Conservation (phyloP, 2,329 filamentous ascomycete genomes). For the Botrytis galanthina region DNA sequence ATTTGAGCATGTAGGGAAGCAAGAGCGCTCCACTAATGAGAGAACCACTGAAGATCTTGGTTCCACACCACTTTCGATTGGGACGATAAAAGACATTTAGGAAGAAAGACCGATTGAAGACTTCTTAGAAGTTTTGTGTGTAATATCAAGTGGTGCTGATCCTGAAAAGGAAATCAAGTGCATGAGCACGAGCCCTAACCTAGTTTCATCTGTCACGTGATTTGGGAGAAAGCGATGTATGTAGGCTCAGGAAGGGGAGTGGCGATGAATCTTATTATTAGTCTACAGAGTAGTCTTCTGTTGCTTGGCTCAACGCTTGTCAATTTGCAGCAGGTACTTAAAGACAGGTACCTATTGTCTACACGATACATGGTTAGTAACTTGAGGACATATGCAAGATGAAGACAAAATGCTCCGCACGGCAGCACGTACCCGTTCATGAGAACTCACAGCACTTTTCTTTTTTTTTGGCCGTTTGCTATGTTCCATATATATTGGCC, state of each 20-base stretch:
- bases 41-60: neutral
- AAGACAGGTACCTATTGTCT: neutral
- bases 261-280: neutral
- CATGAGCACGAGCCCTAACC: neutral
- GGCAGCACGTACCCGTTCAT: neutral
- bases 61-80: neutral
- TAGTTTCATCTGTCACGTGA: neutral
- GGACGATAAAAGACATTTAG: too few species aligned
- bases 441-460: neutral
- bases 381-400: neutral
- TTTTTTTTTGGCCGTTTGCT: neutral
- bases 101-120: neutral
- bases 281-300: too few species aligned
- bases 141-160: neutral
- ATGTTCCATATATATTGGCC: neutral
- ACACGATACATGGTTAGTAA: neutral
- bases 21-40: neutral
- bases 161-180: neutral
- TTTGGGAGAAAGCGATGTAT: neutral
- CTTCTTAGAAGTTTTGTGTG: neutral
- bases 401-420: neutral
- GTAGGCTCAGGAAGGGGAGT: neutral
- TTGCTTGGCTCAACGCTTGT: neutral
- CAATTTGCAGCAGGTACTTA: neutral
- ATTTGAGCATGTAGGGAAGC: neutral